phyloP scores from a whole-genome alignment of 495 filamentous ascomycete species.

The Talaromyces ruber region DNA sequence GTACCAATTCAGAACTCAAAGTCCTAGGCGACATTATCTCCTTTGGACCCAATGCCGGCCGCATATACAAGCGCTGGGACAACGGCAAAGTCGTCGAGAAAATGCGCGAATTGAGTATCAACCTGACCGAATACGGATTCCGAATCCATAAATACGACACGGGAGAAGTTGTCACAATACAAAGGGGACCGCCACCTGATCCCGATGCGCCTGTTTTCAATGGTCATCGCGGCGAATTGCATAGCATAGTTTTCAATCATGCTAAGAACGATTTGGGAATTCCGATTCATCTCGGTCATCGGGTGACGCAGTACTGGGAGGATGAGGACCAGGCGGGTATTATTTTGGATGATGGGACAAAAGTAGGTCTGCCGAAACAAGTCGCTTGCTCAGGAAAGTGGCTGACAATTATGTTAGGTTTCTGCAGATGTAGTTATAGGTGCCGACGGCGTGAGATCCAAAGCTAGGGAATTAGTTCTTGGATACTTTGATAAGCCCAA shows the following conservation, averaged over 20 bases:
- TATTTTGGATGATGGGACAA: constrained; percentile 41
- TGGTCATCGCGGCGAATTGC: constrained; percentile 51
- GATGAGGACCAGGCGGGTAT: constrained; percentile 43
- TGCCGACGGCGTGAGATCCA: constrained; percentile 52
- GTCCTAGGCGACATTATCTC: constrained; percentile 56
- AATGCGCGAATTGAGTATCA: constrained; percentile 42
- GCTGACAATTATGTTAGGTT: constrained; percentile 18
- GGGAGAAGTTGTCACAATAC: constrained; percentile 51
- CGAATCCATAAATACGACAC: constrained; percentile 51
- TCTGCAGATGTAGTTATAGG: constrained; percentile 31
- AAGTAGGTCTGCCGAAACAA: constrained; percentile 10
- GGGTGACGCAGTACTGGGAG: constrained; percentile 49
- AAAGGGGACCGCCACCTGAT: constrained; percentile 31
- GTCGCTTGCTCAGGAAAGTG: constrained; percentile 2
- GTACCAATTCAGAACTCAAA: constrained; percentile 36
- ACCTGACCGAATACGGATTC: constrained; percentile 44
- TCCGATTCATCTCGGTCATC: constrained; percentile 44
- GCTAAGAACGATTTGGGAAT: constrained; percentile 46
- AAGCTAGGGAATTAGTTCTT: constrained; percentile 47
- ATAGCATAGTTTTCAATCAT: constrained; percentile 47
- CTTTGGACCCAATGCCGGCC: constrained; percentile 51
- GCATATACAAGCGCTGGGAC: constrained; percentile 46
- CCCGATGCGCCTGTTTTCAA: constrained; percentile 50
- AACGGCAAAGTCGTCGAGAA: constrained; percentile 34
- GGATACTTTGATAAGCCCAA: constrained; percentile 53